phyloP scores from a whole-genome alignment of 1,284 basidiomycete species.

The Boletus sp. region DNA sequence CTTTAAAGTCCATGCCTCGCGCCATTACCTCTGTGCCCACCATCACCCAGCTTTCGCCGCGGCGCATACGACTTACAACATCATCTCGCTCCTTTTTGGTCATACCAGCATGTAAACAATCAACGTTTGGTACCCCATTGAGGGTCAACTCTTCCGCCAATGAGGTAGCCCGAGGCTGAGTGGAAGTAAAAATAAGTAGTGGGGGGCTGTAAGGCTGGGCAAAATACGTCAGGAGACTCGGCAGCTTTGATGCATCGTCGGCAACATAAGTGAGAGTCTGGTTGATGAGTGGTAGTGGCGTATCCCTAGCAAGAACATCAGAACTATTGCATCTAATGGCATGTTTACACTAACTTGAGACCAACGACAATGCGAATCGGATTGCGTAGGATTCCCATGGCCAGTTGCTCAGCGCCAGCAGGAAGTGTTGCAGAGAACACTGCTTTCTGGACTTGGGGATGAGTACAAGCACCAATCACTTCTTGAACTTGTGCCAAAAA shows the following conservation, averaged over 20 bases:
- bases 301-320: conserved; percentile 65
- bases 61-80: conserved; percentile 79
- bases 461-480: conserved; percentile 79
- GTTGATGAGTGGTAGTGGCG: conserved; percentile 73
- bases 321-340: conserved; percentile 1
- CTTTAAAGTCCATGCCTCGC: conserved; percentile 96
- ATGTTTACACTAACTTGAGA: conserved; percentile 60
- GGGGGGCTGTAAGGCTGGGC: conserved; percentile 87
- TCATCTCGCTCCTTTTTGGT: conserved; percentile 85
- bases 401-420: conserved; percentile 81
- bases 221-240: conserved; percentile 77
- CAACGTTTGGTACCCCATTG: conserved; percentile 83
- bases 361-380: conserved; percentile 92
- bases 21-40: conserved; percentile 94
- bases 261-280: conserved; percentile 91
- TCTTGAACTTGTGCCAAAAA: conserved; percentile 90
- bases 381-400: conserved; percentile 78
- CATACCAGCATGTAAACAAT: conserved; percentile 88
- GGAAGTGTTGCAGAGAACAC: conserved; percentile 95
- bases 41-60: conserved; percentile 88
- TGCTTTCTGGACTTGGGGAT: conserved; percentile 75
- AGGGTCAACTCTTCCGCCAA: conserved; percentile 83
- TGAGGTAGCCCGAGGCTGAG: conserved; percentile 87
- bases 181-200: conserved; percentile 90
- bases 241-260: conserved; percentile 89